A percentile compares a stretch with the other conserved stretches of the same genome.
phyloP scores from a whole-genome alignment of 768 basidiomycete genomes.

The Asterophora parasitica region DNA sequence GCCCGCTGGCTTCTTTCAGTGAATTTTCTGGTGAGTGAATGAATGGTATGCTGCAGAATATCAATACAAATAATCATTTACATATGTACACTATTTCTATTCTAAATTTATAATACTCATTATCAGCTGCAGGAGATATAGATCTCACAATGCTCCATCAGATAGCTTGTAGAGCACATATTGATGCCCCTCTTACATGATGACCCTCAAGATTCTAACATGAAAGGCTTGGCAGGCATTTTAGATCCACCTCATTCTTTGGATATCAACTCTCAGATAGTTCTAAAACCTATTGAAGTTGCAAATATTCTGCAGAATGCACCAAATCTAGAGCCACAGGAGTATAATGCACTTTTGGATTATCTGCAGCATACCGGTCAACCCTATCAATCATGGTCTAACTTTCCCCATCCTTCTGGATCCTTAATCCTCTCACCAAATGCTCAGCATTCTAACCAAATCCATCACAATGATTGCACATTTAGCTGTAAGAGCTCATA shows the following conservation, averaged over 20 bases:
- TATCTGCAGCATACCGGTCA: too few relatives aligned
- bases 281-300: too few relatives aligned
- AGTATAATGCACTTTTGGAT: too few relatives aligned
- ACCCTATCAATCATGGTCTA: too few relatives aligned
- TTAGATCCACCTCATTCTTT: slow-evolving; percentile 1
- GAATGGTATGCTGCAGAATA: slow-evolving; percentile 25
- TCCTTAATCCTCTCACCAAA: too few relatives aligned
- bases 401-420: too few relatives aligned
- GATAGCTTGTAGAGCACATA: slow-evolving; percentile 4
- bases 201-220: not conserved
- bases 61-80: slow-evolving; percentile 20
- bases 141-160: slow-evolving; percentile 10
- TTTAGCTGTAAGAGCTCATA: too few relatives aligned
- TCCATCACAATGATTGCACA: too few relatives aligned
- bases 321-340: too few relatives aligned
- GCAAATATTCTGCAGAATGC: too few relatives aligned
- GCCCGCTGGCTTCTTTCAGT: slow-evolving; percentile 23
- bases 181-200: slow-evolving; percentile 6
- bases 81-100: not conserved
- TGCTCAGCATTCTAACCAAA: too few relatives aligned
- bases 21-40: slow-evolving; percentile 27
- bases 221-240: slow-evolving; percentile 4
- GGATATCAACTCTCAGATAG: too few relatives aligned
- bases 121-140: slow-evolving; percentile 4
- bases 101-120: not conserved